These are phyloP conservation scores for Fusarium burgessii DNA, from an alignment of 2,329 filamentous ascomycete genomes.

Conservation along the genomic window DNA sequence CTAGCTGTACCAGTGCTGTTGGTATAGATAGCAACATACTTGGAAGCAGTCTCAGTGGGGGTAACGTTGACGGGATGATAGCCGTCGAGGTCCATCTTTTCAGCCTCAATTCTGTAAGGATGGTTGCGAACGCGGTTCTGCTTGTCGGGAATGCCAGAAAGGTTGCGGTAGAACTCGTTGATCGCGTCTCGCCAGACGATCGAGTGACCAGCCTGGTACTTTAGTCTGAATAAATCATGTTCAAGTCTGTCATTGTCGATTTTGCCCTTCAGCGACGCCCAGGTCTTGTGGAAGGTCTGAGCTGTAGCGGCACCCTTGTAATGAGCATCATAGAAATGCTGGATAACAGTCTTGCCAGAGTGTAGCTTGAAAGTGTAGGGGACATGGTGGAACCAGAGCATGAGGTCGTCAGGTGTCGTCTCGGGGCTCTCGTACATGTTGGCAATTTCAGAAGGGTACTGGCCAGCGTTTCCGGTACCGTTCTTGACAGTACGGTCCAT, in stretches of 20 bases:
- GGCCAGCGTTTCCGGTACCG: conserved; percentile 73
- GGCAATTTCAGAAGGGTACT: conserved; percentile 73
- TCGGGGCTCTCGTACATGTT: conserved; percentile 68
- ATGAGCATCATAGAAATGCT: conserved; percentile 74
- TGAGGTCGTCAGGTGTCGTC: conserved; percentile 74
- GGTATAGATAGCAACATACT: conserved; percentile 19
- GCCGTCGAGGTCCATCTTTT: conserved; percentile 70
- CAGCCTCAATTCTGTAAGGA: conserved; percentile 75
- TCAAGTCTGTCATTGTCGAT: conserved; percentile 71
- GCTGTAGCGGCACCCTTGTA: conserved; percentile 70
- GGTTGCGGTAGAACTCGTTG: conserved; percentile 68
- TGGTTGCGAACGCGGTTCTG: conserved; percentile 68
- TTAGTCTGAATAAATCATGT: conserved; percentile 68
- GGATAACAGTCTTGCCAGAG: conserved; percentile 74
- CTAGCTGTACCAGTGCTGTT: conserved; percentile 19
- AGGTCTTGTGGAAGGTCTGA: conserved; percentile 66
- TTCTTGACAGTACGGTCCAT: conserved; percentile 79
- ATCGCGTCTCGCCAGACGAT: conserved; percentile 78
- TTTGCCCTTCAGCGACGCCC: conserved; percentile 65
- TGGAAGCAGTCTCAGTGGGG: conserved; percentile 71
- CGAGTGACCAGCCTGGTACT: conserved; percentile 76
- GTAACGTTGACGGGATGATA: conserved; percentile 66
- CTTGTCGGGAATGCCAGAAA: conserved; percentile 70
- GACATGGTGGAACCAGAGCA: conserved; percentile 82
- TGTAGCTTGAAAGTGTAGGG: conserved; percentile 72